Evolutionary conservation across 1,284 basidiomycete species (phyloP).

Genomic region (Ceratobasidium sp.): DNA sequence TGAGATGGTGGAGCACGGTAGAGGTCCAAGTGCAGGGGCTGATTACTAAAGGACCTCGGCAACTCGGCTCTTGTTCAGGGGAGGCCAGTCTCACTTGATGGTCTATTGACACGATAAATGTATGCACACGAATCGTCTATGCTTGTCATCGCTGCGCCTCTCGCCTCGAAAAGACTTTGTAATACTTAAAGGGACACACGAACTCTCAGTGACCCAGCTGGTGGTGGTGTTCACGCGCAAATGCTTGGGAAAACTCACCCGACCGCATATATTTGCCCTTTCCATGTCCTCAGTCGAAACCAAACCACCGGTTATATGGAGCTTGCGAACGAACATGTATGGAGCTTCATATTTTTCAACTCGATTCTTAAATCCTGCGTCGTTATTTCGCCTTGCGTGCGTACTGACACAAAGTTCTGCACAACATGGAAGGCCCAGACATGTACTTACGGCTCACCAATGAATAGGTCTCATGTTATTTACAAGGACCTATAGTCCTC

Average conservation of each 20-base stretch:
- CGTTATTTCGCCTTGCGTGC: background rate
- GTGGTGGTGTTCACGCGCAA: background rate
- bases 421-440: conserved; percentile 3
- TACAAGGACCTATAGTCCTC: background rate
- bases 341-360: background rate
- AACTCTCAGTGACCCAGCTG: background rate
- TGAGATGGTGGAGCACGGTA: too few relatives aligned
- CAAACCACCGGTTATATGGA: conserved; percentile 5
- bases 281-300: background rate
- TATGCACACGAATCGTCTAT: too few relatives aligned
- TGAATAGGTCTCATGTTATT: background rate
- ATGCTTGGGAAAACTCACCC: background rate
- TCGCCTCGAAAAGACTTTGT: background rate
- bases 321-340: background rate
- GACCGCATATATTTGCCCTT: background rate
- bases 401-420: background rate
- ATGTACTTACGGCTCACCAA: conserved; percentile 9
- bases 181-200: background rate
- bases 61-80: too few relatives aligned
- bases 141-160: too few relatives aligned
- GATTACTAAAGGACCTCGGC: too few relatives aligned
- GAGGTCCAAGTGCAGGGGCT: too few relatives aligned
- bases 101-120: too few relatives aligned
- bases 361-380: conserved; percentile 17
- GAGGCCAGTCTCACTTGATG: too few relatives aligned